phyloP scores from a whole-genome alignment of 345 rosid genomes.

The Linum trigynum region DNA sequence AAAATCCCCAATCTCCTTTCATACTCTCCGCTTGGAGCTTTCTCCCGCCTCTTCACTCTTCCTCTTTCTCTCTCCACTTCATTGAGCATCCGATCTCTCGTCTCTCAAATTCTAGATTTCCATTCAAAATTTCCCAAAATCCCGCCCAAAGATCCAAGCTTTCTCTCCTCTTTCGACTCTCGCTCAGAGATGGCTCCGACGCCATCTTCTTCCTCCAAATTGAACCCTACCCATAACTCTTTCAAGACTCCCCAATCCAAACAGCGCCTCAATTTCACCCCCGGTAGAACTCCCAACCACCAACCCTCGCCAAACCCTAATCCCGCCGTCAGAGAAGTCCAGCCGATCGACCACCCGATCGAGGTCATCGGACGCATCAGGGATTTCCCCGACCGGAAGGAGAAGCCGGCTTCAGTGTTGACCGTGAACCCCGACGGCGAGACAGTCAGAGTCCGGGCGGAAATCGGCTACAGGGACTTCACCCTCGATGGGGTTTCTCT shows the following conservation, averaged over 20 bases:
- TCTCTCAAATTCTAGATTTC: neutral
- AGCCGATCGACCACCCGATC: slow-evolving; percentile 65
- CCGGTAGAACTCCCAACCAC: slow-evolving; percentile 25
- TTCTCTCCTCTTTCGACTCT: too few relatives aligned
- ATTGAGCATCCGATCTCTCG: neutral
- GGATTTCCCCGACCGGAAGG: slow-evolving; percentile 52
- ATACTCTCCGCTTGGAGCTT: neutral
- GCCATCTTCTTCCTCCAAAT: slow-evolving; percentile 40
- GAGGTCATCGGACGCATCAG: slow-evolving; percentile 84
- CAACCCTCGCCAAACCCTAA: slow-evolving; percentile 42
- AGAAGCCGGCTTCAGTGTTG: slow-evolving; percentile 45
- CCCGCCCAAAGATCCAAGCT: too few relatives aligned
- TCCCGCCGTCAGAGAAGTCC: slow-evolving; percentile 31
- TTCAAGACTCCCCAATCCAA: slow-evolving; percentile 66
- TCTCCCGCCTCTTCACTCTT: neutral
- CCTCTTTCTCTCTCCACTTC: neutral
- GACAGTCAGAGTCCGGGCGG: slow-evolving; percentile 68
- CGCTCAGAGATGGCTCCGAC: slow-evolving; percentile 61
- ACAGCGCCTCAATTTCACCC: slow-evolving; percentile 55
- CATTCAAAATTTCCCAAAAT: too few relatives aligned
- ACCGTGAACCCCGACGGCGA: slow-evolving; percentile 49
- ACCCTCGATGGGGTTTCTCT: slow-evolving; percentile 78
- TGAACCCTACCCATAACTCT: slow-evolving; percentile 25
- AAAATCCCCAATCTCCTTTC: too few relatives aligned
- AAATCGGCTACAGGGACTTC: slow-evolving; percentile 81